Conservation (phyloP, 768 basidiomycete genomes). For the Russula sp. region DNA sequence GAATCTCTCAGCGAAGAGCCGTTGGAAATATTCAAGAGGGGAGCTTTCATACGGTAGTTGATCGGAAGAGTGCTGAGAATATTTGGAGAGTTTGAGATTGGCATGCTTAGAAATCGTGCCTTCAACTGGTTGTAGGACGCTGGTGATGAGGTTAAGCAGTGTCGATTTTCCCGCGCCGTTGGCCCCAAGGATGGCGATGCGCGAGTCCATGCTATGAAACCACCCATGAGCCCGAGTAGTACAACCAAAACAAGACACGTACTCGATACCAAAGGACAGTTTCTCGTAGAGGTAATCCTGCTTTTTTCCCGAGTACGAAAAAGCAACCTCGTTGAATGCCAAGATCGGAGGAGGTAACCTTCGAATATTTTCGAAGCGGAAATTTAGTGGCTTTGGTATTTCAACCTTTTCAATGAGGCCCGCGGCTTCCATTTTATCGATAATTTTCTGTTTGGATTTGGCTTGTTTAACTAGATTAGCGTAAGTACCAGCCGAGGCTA, state of each 20-base stretch:
- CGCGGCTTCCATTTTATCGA: slow-evolving; percentile 99
- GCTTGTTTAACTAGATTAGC: slow-evolving; percentile 98
- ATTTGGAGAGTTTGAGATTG: slow-evolving; percentile 92
- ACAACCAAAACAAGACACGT: slow-evolving; percentile 34
- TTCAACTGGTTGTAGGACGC: slow-evolving; percentile 70
- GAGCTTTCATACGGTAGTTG: slow-evolving; percentile 91
- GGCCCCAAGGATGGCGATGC: slow-evolving; percentile 92
- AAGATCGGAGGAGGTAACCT: slow-evolving; percentile 97
- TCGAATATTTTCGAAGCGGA: slow-evolving; percentile 94
- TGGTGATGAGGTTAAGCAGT: slow-evolving; percentile 85
- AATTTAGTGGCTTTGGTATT: slow-evolving; percentile 64
- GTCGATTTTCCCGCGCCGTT: slow-evolving; percentile 96
- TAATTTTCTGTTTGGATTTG: slow-evolving; percentile 99
- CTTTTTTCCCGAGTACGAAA: slow-evolving; percentile 90
- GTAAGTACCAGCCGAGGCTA: slow-evolving; percentile 98
- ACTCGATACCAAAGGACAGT: slow-evolving; percentile 98
- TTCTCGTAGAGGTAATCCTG: slow-evolving; percentile 84
- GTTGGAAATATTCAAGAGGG: slow-evolving; percentile 93
- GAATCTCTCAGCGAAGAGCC: slow-evolving; percentile 72
- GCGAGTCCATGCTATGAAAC: slow-evolving; percentile 77
- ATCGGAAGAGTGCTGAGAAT: slow-evolving; percentile 98
- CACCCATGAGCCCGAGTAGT: slow-evolving; percentile 17
- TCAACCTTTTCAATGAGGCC: slow-evolving; percentile 94
- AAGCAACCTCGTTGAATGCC: slow-evolving; percentile 92
- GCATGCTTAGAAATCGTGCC: slow-evolving; percentile 90